These are phyloP conservation scores for Trichoderma asperellum DNA, from an alignment of 2,329 filamentous ascomycete species.

Conservation along the genomic window DNA sequence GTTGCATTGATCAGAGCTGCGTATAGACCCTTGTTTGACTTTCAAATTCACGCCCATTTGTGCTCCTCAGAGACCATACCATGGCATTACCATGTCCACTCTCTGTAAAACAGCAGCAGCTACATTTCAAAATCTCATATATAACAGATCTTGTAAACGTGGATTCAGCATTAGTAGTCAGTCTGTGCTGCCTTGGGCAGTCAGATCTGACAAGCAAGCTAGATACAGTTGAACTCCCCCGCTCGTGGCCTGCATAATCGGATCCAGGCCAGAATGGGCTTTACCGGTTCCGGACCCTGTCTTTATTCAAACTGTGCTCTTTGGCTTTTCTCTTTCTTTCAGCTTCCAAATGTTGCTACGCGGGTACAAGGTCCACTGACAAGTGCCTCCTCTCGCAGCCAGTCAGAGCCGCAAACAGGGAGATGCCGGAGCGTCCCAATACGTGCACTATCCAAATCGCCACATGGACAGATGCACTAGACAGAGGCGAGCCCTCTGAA, in stretches of 20 bases:
- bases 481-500: conserved; percentile 10
- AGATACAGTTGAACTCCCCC: not conserved
- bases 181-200: conserved; percentile 1
- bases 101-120: no score
- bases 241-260: conserved; percentile 21
- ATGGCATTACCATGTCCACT: not conserved
- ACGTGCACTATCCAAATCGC: conserved; percentile 15
- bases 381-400: conserved; percentile 23
- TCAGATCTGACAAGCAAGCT: conserved; percentile 1
- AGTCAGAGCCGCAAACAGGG: conserved; percentile 25
- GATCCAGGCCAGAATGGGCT: conserved; percentile 2
- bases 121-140: not conserved
- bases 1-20: not conserved
- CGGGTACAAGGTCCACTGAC: conserved; percentile 16
- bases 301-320: not conserved
- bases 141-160: not conserved
- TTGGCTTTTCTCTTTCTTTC: conserved; percentile 14
- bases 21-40: not conserved
- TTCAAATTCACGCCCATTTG: not conserved
- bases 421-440: conserved; percentile 3
- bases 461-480: conserved; percentile 23
- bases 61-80: not conserved
- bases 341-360: conserved; percentile 28
- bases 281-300: conserved; percentile 7
- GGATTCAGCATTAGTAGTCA: not conserved